Conservation (phyloP, 2,329 filamentous ascomycete genomes). For the Chaetomiaceae sp. region DNA sequence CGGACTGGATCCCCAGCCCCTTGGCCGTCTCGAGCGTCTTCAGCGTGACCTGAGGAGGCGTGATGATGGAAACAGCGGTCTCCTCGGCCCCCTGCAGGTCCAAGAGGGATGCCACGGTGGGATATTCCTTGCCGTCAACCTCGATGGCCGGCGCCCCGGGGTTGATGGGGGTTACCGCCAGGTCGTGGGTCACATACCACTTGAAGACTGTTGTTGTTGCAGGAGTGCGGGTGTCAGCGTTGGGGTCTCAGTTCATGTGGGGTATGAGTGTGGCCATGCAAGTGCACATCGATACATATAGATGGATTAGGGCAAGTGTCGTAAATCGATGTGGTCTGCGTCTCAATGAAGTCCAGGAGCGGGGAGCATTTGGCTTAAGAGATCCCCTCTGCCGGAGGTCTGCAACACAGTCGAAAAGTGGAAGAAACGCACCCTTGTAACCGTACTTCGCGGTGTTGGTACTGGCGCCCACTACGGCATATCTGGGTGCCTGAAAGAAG, state of each 20-base stretch:
- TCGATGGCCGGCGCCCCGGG: conserved; percentile 61
- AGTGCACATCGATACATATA: too few species aligned
- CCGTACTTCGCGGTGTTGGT: conserved; percentile 82
- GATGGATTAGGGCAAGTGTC: too few species aligned
- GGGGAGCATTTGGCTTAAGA: too few species aligned
- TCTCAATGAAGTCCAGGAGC: too few species aligned
- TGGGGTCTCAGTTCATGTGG: too few species aligned
- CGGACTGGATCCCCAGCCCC: conserved; percentile 63
- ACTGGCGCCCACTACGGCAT: conserved; percentile 87
- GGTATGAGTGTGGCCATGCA: too few species aligned
- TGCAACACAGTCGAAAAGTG: too few species aligned
- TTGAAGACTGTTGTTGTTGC: conserved; percentile 73
- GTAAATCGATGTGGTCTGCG: too few species aligned
- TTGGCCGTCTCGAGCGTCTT: conserved; percentile 73
- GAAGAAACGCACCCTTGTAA: conserved; percentile 62
- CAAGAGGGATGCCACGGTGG: conserved; percentile 61
- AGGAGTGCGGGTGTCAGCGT: background rate
- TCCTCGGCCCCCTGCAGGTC: conserved; percentile 60
- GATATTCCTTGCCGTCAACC: conserved; percentile 53
- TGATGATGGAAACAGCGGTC: conserved; percentile 81
- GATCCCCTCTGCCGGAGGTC: too few species aligned
- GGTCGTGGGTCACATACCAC: conserved; percentile 76
- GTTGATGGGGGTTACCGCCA: conserved; percentile 81
- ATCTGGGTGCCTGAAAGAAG: conserved; percentile 76
- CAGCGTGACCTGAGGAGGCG: conserved; percentile 72